Evolutionary conservation across 371 early-diverging fungal genomes (phyloP).

Genomic region (Parasitella parasitica): DNA sequence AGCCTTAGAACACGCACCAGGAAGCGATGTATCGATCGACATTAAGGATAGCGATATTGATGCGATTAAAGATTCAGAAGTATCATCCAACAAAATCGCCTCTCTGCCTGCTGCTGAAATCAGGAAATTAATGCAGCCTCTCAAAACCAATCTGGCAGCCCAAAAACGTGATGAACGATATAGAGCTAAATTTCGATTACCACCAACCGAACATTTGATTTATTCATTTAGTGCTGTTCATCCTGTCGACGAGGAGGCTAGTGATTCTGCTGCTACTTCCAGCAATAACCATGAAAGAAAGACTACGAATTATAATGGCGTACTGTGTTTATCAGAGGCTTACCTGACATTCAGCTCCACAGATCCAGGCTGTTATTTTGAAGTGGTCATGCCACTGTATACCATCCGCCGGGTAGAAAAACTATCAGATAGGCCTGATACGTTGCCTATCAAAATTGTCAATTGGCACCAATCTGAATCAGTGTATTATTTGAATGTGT

Average conservation of each 20-base stretch:
- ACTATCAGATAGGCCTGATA: constrained; percentile 42
- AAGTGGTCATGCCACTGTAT: constrained; percentile 82
- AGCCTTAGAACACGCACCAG: constrained; percentile 68
- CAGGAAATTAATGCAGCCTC: constrained; percentile 50
- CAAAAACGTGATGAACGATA: constrained; percentile 83
- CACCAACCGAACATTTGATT: constrained; percentile 63
- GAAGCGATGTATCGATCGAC: constrained; percentile 49
- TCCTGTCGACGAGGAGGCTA: constrained; percentile 24
- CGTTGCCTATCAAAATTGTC: constrained; percentile 53
- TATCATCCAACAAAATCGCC: constrained; percentile 15
- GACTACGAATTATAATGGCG: constrained; percentile 49
- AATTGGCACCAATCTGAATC: constrained; percentile 65
- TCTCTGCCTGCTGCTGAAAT: constrained; percentile 30
- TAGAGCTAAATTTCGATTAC: constrained; percentile 72
- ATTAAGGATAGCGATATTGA: constrained; percentile 39
- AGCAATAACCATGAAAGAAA: not conserved
- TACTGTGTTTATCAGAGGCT: constrained; percentile 77
- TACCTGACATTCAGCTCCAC: constrained; percentile 82
- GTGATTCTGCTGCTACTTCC: too few relatives aligned
- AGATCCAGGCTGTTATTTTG: constrained; percentile 51
- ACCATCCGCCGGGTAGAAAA: constrained; percentile 90
- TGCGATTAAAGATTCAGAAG: constrained; percentile 25
- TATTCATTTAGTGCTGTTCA: constrained; percentile 54
- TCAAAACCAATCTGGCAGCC: constrained; percentile 57
- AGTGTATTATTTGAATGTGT: constrained; percentile 53